Evolutionary conservation across 169 alveolate genomes (phyloP).

Genomic region (Cyclospora cayetanensis): DNA sequence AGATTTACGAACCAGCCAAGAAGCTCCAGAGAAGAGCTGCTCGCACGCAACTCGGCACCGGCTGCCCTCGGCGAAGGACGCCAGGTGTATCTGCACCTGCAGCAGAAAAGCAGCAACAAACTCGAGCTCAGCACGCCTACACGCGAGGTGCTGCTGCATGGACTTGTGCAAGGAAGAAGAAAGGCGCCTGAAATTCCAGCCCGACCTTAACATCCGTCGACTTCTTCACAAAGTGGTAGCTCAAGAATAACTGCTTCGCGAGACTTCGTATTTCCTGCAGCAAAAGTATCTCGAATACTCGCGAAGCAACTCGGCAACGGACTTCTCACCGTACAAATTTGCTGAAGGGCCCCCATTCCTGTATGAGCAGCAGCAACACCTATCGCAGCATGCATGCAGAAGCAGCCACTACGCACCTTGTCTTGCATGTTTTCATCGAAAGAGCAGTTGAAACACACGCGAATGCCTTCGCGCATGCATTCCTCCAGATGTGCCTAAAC

Average conservation of each 20-base stretch:
- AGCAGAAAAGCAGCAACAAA: neutral
- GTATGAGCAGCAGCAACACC: neutral
- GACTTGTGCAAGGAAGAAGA: neutral
- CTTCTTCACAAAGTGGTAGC: slow-evolving; percentile 29
- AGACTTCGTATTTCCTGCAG: slow-evolving; percentile 58
- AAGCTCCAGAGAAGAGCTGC: neutral
- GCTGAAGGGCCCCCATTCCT: neutral
- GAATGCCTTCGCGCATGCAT: neutral
- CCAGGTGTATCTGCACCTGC: slow-evolving; percentile 62
- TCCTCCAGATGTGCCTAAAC: neutral
- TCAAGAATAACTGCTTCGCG: slow-evolving; percentile 57
- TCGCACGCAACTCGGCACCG: slow-evolving; percentile 15
- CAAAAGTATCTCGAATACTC: neutral
- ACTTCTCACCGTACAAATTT: neutral
- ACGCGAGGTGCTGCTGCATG: neutral
- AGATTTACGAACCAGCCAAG: slow-evolving; percentile 38
- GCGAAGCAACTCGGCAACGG: neutral
- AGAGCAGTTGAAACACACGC: slow-evolving; percentile 30
- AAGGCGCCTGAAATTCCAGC: neutral
- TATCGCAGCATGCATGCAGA: neutral
- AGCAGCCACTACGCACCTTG: neutral
- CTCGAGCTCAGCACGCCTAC: neutral
- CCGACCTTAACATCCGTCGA: neutral
- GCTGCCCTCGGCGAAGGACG: slow-evolving; percentile 56
- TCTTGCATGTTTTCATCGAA: slow-evolving; percentile 20